A percentile compares a stretch with the other conserved stretches of the same genome.
Evolutionary conservation across 345 rosid species (phyloP).

Genomic region (Dimocarpus longan): DNA sequence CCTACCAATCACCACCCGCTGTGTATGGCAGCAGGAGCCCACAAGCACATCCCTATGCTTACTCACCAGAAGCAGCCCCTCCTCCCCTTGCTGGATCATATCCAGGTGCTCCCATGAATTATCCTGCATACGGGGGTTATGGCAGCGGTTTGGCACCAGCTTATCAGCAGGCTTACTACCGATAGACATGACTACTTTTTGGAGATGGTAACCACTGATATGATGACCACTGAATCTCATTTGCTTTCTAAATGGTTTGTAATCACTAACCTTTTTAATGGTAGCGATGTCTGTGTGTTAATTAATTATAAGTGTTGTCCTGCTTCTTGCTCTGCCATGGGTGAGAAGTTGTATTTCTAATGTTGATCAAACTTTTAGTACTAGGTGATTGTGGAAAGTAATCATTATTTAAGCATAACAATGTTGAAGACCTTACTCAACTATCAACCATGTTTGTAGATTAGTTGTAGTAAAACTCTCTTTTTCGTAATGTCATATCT

Average conservation of each 20-base stretch:
- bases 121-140: slow-evolving; percentile 61
- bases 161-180: slow-evolving; percentile 85
- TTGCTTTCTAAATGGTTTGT: slow-evolving; percentile 62
- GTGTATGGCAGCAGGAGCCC: slow-evolving; percentile 67
- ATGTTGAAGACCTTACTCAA: slow-evolving; percentile 32
- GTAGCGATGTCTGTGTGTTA: slow-evolving; percentile 66
- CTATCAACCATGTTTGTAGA: slow-evolving; percentile 21
- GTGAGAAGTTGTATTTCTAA: slow-evolving; percentile 64
- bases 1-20: slow-evolving; percentile 71
- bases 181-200: slow-evolving; percentile 54
- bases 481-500: background rate
- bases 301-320: slow-evolving; percentile 49
- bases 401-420: slow-evolving; percentile 44
- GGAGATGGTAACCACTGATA: slow-evolving; percentile 82
- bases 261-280: slow-evolving; percentile 75
- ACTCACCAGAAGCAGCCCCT: slow-evolving; percentile 64
- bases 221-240: slow-evolving; percentile 46
- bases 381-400: slow-evolving; percentile 63
- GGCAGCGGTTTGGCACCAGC: slow-evolving; percentile 62
- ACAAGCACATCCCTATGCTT: slow-evolving; percentile 50
- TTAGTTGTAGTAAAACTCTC: slow-evolving; percentile 35
- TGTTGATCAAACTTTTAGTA: slow-evolving; percentile 53
- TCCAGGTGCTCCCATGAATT: slow-evolving; percentile 62
- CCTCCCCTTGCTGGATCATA: slow-evolving; percentile 51
- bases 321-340: slow-evolving; percentile 37